Conservation (phyloP, 352 stramenopile genomes). For the Paralagenidium karlingii region DNA sequence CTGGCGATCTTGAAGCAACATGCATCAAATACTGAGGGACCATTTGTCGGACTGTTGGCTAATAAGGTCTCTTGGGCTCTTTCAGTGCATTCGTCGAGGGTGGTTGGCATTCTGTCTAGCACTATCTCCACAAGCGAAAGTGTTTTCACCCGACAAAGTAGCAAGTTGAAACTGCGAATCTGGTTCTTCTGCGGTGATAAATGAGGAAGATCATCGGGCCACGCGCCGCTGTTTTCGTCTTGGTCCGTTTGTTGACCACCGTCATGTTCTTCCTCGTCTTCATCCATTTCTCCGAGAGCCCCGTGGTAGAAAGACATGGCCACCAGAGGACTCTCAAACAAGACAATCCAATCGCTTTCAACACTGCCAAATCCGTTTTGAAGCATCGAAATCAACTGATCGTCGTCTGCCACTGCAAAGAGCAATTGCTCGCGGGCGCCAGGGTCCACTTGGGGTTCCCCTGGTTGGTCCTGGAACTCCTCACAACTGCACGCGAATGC, state of each 20-base stretch:
- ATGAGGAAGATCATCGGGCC: background rate
- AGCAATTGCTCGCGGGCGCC: slow-evolving; percentile 24
- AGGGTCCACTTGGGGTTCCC: background rate
- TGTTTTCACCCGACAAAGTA: slow-evolving; percentile 27
- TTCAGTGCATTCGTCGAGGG: slow-evolving; percentile 6
- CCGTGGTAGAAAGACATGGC: slow-evolving; percentile 20
- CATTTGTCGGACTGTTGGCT: slow-evolving; percentile 5
- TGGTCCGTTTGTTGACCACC: too few species aligned
- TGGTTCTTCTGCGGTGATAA: too few species aligned
- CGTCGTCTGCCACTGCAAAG: slow-evolving; percentile 20
- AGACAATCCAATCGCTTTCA: slow-evolving; percentile 14
- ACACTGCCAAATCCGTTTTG: slow-evolving; percentile 15
- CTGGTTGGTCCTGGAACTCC: slow-evolving; percentile 1
- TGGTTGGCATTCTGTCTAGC: too few species aligned
- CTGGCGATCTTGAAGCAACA: slow-evolving; percentile 26
- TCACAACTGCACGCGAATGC: slow-evolving; percentile 5
- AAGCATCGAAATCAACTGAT: slow-evolving; percentile 17
- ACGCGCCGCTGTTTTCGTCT: background rate
- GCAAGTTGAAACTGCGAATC: slow-evolving; percentile 19
- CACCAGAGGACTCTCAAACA: slow-evolving; percentile 21
- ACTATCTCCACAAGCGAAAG: slow-evolving; percentile 21
- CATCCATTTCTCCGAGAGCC: slow-evolving; percentile 8
- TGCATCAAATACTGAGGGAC: slow-evolving; percentile 5
- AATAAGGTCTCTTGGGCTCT: slow-evolving; percentile 13
- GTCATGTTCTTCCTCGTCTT: background rate